Percentiles rank a stretch among this genome's conserved stretches.
phyloP scores from a whole-genome alignment of 1,284 basidiomycete species.

The Thelephora terrestris region DNA sequence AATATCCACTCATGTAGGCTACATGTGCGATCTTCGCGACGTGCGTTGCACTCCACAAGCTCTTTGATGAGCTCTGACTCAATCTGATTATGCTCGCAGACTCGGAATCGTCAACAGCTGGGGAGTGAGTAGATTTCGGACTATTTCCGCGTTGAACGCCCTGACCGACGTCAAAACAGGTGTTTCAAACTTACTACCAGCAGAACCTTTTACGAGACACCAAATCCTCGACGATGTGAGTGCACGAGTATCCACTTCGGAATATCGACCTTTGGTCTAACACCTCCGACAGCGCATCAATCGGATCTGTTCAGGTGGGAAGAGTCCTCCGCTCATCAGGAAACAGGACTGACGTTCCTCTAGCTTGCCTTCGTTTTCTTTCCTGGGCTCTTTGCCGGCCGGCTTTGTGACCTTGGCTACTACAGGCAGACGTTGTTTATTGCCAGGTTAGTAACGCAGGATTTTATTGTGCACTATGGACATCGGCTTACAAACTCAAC shows the following conservation, averaged over 20 bases:
- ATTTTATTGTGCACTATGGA: conserved; percentile 4
- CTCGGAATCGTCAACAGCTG: conserved; percentile 34
- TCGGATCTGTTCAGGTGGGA: conserved; percentile 56
- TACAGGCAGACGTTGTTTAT: conserved; percentile 30
- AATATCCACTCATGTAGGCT: conserved; percentile 1
- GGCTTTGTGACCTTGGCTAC: conserved; percentile 44
- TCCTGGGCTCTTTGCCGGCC: conserved; percentile 38
- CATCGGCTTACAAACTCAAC: conserved; percentile 2
- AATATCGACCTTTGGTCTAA: background rate
- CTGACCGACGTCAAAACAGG: no score
- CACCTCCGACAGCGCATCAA: conserved; percentile 49
- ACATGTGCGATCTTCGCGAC: conserved; percentile 23
- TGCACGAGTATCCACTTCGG: conserved; percentile 1
- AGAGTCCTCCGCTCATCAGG: background rate
- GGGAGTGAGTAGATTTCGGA: conserved; percentile 19
- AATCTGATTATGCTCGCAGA: conserved; percentile 4
- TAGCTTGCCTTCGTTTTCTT: conserved; percentile 39
- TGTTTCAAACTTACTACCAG: conserved; percentile 38
- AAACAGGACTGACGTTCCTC: background rate
- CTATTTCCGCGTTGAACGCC: no score
- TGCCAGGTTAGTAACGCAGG: conserved; percentile 3
- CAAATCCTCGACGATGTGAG: conserved; percentile 46
- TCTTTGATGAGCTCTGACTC: background rate
- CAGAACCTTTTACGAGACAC: conserved; percentile 23
- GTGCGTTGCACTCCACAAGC: conserved; percentile 8